Conservation (phyloP, 2,329 filamentous ascomycete genomes). For the Colletotrichum sp. region DNA sequence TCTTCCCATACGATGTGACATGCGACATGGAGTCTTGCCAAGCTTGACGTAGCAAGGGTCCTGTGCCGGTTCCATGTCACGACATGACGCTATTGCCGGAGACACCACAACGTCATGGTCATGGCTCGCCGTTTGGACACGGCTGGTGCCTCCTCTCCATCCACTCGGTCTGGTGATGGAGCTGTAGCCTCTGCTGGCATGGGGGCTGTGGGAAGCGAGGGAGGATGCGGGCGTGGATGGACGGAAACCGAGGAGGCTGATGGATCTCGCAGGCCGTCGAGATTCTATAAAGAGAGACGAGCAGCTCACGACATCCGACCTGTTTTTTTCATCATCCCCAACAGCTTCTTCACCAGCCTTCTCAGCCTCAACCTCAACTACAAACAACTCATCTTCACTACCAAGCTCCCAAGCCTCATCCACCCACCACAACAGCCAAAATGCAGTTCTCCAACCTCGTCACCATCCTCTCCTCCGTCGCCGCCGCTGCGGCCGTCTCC, state of each 20-base stretch:
- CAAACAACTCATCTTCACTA: neutral
- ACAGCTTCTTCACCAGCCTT: constrained; percentile 13
- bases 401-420: neutral
- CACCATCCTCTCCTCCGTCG: constrained; percentile 41
- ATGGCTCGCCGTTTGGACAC: neutral
- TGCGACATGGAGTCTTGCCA: constrained; percentile 4
- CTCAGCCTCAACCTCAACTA: neutral
- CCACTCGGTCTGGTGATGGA: constrained; percentile 12
- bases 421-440: constrained; percentile 31
- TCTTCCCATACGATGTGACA: constrained; percentile 15
- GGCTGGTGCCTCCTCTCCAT: neutral
- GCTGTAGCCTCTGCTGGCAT: neutral
- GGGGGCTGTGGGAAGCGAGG: neutral
- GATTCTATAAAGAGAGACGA: constrained; percentile 7
- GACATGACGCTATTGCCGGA: constrained; percentile 54
- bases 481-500: constrained; percentile 39
- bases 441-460: constrained; percentile 50
- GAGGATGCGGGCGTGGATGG: neutral
- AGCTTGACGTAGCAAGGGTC: neutral
- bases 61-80: constrained; percentile 1
- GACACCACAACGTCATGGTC: constrained; percentile 69
- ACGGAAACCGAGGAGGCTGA: neutral
- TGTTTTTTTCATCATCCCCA: neutral
- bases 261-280: neutral
- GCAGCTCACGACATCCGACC: neutral